Conservation (phyloP, 305 asterid species). For the Fraxinus floribunda region DNA sequence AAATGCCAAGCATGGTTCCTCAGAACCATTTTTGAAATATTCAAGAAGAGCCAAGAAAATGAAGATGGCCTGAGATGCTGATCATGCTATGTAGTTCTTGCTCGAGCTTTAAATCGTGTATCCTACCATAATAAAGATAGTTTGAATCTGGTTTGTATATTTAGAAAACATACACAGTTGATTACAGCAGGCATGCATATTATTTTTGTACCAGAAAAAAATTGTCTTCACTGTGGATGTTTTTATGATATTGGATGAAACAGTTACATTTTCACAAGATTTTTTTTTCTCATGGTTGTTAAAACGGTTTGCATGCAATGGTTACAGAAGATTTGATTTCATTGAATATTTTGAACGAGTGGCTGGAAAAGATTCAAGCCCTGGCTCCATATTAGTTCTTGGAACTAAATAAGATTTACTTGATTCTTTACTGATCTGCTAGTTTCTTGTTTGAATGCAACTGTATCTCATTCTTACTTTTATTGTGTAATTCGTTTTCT, state of each 20-base stretch:
- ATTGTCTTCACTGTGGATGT: not conserved
- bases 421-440: not conserved
- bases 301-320: not conserved
- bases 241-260: not conserved
- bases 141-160: not conserved
- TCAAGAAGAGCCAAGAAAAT: conserved; percentile 28
- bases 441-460: not conserved
- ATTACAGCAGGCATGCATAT: not conserved
- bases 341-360: not conserved
- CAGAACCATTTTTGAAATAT: conserved; percentile 21
- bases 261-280: not conserved
- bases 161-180: not conserved
- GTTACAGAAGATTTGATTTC: not conserved
- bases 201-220: not conserved
- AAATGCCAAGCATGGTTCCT: conserved; percentile 12
- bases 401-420: not conserved
- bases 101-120: not conserved
- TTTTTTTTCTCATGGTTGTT: not conserved
- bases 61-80: conserved; percentile 18
- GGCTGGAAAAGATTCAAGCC: not conserved
- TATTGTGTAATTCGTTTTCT: not conserved
- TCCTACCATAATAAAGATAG: not conserved
- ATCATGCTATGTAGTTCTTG: not conserved
- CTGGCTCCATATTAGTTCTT: not conserved
- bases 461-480: not conserved